Percentiles rank a stretch among this genome's conserved stretches.
phyloP scores from a whole-genome alignment of 805 yeast species.

The Komagataella pseudopastoris region DNA sequence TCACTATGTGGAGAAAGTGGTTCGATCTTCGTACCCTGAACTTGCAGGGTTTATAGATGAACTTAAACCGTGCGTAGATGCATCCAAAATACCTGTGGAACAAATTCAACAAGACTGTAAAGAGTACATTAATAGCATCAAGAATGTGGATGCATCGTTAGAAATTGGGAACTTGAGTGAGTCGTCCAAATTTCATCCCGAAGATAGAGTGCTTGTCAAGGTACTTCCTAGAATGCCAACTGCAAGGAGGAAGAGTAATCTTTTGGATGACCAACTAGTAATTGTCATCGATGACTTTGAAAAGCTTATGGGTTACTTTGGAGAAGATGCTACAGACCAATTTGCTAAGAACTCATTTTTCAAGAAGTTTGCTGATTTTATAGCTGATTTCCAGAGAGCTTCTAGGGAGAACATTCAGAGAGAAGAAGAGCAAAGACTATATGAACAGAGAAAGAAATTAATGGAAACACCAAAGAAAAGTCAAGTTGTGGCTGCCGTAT shows the following conservation, averaged over 20 bases:
- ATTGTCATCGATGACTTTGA: slow-evolving; percentile 54
- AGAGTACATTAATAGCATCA: slow-evolving; percentile 44
- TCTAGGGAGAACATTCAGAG: slow-evolving; percentile 62
- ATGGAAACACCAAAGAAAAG: slow-evolving; percentile 32
- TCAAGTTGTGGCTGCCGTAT: slow-evolving; percentile 20
- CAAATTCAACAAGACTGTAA: slow-evolving; percentile 65
- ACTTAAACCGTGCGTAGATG: slow-evolving; percentile 38
- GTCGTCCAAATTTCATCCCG: slow-evolving; percentile 66
- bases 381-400: slow-evolving; percentile 68
- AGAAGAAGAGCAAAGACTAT: slow-evolving; percentile 70
- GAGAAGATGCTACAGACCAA: slow-evolving; percentile 74
- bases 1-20: slow-evolving; percentile 82
- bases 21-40: slow-evolving; percentile 78
- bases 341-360: slow-evolving; percentile 60
- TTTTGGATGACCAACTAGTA: slow-evolving; percentile 49
- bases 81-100: slow-evolving; percentile 70
- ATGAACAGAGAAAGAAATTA: slow-evolving; percentile 63
- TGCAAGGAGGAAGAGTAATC: slow-evolving; percentile 58
- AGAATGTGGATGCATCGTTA: slow-evolving; percentile 61
- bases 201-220: slow-evolving; percentile 52
- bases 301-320: slow-evolving; percentile 67
- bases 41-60: slow-evolving; percentile 67
- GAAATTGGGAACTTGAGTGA: slow-evolving; percentile 81
- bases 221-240: slow-evolving; percentile 58
- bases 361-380: slow-evolving; percentile 66